Percentiles rank a stretch among this genome's conserved stretches.
Evolutionary conservation across 148 eudicot genomes (phyloP).

Genomic region (Rhododendron mucronatum): DNA sequence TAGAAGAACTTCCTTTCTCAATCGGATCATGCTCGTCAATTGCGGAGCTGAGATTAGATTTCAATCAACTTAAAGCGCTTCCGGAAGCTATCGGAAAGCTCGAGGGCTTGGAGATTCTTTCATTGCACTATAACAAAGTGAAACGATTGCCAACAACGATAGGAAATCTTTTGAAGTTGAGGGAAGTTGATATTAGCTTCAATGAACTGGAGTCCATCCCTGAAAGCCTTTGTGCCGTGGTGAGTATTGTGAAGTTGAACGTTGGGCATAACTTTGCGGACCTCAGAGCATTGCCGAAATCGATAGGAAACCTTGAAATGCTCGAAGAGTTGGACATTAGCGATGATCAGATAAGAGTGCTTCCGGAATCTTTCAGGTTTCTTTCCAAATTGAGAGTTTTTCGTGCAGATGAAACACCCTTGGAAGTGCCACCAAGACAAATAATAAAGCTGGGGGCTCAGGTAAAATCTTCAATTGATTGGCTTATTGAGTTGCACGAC

Average conservation of each 20-base stretch:
- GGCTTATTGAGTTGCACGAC: neutral
- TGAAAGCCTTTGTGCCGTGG: constrained; percentile 50
- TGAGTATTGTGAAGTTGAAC: constrained; percentile 46
- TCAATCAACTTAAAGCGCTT: constrained; percentile 55
- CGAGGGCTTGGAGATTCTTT: constrained; percentile 37
- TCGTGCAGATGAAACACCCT: constrained; percentile 62
- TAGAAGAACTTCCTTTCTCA: constrained; percentile 57
- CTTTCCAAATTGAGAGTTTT: constrained; percentile 46
- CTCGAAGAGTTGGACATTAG: constrained; percentile 71
- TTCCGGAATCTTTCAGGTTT: constrained; percentile 64
- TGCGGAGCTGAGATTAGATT: constrained; percentile 56
- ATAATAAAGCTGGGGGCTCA: constrained; percentile 51
- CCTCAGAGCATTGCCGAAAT: constrained; percentile 54
- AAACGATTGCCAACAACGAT: constrained; percentile 56
- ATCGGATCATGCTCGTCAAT: constrained; percentile 60
- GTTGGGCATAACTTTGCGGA: constrained; percentile 73
- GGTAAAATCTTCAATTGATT: constrained; percentile 23
- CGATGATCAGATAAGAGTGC: constrained; percentile 51
- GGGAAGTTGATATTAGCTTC: constrained; percentile 60
- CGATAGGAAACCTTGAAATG: constrained; percentile 56
- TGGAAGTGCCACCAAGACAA: constrained; percentile 58
- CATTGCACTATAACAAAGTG: constrained; percentile 54
- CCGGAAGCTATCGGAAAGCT: constrained; percentile 70
- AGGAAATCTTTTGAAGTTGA: constrained; percentile 40
- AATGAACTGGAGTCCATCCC: constrained; percentile 65